Evolutionary conservation across 1,284 basidiomycete genomes (phyloP).

Genomic region (Flammula alnicola): DNA sequence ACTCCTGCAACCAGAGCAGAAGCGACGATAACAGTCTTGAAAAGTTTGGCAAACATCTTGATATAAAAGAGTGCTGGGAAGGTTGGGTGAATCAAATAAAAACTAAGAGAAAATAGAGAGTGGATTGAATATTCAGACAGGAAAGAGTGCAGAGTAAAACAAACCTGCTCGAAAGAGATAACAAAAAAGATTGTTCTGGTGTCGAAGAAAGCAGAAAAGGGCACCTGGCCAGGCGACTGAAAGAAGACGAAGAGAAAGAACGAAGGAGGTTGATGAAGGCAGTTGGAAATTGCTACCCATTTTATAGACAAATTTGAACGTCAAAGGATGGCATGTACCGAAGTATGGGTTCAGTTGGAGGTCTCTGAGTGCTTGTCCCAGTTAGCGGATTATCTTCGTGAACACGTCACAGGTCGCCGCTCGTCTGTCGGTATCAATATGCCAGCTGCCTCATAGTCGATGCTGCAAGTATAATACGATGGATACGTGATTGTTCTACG

Average conservation of each 20-base stretch:
- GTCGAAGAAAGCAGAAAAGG: constrained; percentile 8
- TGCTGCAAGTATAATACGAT: too few relatives aligned
- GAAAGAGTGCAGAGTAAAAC: background rate
- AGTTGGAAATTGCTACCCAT: background rate
- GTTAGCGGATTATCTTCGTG: background rate
- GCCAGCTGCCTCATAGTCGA: constrained; percentile 1
- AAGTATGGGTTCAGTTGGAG: too few relatives aligned
- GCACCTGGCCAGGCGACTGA: constrained; percentile 20
- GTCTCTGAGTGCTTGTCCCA: background rate
- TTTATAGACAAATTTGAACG: constrained; percentile 3
- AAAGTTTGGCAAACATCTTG: constrained; percentile 25
- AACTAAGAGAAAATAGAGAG: background rate
- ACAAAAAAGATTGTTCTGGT: constrained; percentile 9
- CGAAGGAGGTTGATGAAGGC: background rate
- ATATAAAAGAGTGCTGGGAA: constrained; percentile 5
- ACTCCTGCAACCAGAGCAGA: constrained; percentile 22
- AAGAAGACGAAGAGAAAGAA: constrained; percentile 3
- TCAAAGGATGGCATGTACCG: too few relatives aligned
- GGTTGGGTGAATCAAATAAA: constrained; percentile 2
- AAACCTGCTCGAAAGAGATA: constrained; percentile 13
- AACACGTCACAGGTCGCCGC: constrained; percentile 6
- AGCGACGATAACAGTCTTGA: constrained; percentile 20
- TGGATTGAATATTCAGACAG: background rate
- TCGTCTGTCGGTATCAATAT: constrained; percentile 10
- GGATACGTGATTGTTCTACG: too few relatives aligned